Percentiles rank a stretch among this genome's conserved stretches.
Conservation (phyloP, 1,284 basidiomycete species). For the Heliocybe sulcata region DNA sequence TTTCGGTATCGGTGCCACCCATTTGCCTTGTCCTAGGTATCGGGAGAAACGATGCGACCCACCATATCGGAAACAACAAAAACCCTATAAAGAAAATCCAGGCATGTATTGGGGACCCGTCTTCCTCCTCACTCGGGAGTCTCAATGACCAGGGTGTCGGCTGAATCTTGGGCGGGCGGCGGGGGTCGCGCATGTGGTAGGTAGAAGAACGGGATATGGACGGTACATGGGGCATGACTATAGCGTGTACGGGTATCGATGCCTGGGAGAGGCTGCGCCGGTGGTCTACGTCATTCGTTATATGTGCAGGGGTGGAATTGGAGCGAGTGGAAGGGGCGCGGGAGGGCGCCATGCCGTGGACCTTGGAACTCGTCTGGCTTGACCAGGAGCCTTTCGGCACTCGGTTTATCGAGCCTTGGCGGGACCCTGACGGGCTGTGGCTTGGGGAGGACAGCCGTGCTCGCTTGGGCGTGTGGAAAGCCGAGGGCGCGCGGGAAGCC, state of each 20-base stretch:
- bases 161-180: slow-evolving; percentile 48
- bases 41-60: slow-evolving; percentile 54
- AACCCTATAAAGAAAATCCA: slow-evolving; percentile 76
- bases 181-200: slow-evolving; percentile 76
- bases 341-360: not conserved
- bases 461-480: not conserved
- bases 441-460: not conserved
- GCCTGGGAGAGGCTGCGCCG: slow-evolving; percentile 30
- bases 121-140: slow-evolving; percentile 41
- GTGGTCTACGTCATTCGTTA: not conserved
- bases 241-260: slow-evolving; percentile 69
- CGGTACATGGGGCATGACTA: slow-evolving; percentile 69
- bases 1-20: slow-evolving; percentile 53
- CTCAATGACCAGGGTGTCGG: slow-evolving; percentile 55
- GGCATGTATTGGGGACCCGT: slow-evolving; percentile 59
- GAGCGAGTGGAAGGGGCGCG: not conserved
- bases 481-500: not conserved
- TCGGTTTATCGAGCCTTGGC: not conserved
- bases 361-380: not conserved
- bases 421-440: not conserved
- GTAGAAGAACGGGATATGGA: slow-evolving; percentile 45
- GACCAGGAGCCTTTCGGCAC: not conserved
- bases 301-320: not conserved
- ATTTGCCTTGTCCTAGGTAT: slow-evolving; percentile 56
- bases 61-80: slow-evolving; percentile 70